phyloP scores from a whole-genome alignment of 2,329 filamentous ascomycete species.

The Penicillium brevicompactum region DNA sequence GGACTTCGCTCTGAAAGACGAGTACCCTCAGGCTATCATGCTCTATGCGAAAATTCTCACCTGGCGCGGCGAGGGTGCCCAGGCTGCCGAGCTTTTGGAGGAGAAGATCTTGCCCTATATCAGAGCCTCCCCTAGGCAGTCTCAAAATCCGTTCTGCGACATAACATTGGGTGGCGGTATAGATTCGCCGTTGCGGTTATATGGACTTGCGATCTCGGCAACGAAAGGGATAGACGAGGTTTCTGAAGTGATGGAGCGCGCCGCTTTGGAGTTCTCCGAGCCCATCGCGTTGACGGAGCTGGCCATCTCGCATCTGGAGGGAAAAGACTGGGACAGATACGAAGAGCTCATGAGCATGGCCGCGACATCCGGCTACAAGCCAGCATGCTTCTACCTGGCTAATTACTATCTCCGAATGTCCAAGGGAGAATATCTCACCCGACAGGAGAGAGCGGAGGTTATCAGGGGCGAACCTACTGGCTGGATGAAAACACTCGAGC shows the following conservation, averaged over 20 bases:
- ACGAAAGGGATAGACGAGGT: constrained; percentile 8
- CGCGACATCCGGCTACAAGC: constrained; percentile 30
- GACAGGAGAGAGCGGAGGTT: constrained; percentile 15
- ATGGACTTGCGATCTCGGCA: constrained; percentile 17
- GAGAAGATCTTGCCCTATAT: constrained; percentile 27
- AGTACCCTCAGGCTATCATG: constrained; percentile 32
- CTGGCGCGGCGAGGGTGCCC: constrained; percentile 19
- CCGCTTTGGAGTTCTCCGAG: constrained; percentile 36
- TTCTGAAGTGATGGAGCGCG: constrained; percentile 26
- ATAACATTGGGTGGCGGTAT: constrained; percentile 13
- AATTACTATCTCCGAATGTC: constrained; percentile 40
- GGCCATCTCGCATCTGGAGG: constrained; percentile 25
- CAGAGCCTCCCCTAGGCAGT: constrained; percentile 13
- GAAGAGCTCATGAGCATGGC: constrained; percentile 39
- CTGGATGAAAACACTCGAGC: neutral
- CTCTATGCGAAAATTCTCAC: constrained; percentile 32
- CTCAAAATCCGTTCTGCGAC: constrained; percentile 1
- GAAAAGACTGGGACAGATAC: constrained; percentile 31
- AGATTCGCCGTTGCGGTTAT: constrained; percentile 33
- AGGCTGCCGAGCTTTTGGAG: constrained; percentile 27
- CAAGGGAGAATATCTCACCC: constrained; percentile 26
- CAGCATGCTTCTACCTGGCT: constrained; percentile 37
- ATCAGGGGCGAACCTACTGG: neutral
- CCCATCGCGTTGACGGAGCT: constrained; percentile 29
- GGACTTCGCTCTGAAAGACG: constrained; percentile 22